Percentiles rank a stretch among this genome's conserved stretches.
These are phyloP conservation scores for Trypanosoma theileri DNA, from an alignment of 208 protist species.

Conservation along the genomic window DNA sequence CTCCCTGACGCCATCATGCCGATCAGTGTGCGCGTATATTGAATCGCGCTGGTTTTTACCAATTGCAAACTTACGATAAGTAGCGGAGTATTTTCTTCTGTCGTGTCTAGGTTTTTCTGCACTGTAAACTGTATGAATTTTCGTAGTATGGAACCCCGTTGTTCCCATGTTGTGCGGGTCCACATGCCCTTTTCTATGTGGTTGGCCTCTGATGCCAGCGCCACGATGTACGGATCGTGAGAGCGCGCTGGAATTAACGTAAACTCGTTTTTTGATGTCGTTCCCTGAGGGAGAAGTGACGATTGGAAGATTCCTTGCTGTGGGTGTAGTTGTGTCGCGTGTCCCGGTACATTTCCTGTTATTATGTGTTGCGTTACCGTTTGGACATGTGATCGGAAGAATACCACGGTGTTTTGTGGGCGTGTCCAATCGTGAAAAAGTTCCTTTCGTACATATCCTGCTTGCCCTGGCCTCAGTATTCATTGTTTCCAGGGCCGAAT, in stretches of 20 bases:
- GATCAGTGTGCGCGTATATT: background rate
- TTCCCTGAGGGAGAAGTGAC: too few species aligned
- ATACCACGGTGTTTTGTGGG: too few species aligned
- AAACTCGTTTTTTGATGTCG: too few species aligned
- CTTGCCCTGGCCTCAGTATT: too few species aligned
- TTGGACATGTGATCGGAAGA: too few species aligned
- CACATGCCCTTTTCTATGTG: slow-evolving; percentile 4
- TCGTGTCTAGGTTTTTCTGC: background rate
- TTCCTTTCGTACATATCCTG: too few species aligned
- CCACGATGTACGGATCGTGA: background rate
- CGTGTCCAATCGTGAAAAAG: too few species aligned
- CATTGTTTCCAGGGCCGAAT: too few species aligned
- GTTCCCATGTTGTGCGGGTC: slow-evolving; percentile 1
- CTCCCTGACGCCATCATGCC: background rate
- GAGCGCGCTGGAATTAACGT: background rate
- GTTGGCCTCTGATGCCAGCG: slow-evolving; percentile 12
- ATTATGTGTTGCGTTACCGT: too few species aligned
- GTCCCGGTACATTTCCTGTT: too few species aligned
- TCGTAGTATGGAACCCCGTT: slow-evolving; percentile 3
- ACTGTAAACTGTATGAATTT: background rate
- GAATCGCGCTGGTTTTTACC: slow-evolving; percentile 6
- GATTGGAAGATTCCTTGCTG: too few species aligned
- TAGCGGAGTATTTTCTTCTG: background rate
- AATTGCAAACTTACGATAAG: slow-evolving; percentile 22
- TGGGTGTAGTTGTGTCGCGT: too few species aligned